Percentiles rank a stretch among this genome's conserved stretches.
These are phyloP conservation scores for Salix koriyanagi DNA, from an alignment of 345 rosid species.

Conservation along the genomic window DNA sequence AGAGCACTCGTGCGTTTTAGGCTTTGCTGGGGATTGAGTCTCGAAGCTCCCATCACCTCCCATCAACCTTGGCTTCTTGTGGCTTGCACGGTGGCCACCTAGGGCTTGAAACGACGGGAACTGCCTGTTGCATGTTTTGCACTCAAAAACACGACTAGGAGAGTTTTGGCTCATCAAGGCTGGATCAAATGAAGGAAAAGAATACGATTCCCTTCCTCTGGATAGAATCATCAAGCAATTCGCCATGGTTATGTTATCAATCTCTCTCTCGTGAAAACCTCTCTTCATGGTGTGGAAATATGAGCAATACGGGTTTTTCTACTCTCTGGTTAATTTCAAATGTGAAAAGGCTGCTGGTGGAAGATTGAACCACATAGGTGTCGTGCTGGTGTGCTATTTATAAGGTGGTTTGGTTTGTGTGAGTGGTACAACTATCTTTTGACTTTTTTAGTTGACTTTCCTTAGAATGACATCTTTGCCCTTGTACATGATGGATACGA, in stretches of 20 bases:
- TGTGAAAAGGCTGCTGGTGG: not conserved
- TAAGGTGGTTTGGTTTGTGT: not conserved
- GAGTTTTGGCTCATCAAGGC: not conserved
- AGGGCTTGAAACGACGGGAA: constrained; percentile 62
- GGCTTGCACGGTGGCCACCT: constrained; percentile 71
- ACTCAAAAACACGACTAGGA: constrained; percentile 50
- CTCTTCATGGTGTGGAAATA: constrained; percentile 41
- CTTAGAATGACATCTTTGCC: constrained; percentile 25
- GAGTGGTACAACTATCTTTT: not conserved
- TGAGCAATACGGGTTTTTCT: not conserved
- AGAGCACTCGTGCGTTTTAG: constrained; percentile 69
- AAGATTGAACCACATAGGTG: not conserved
- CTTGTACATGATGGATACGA: constrained; percentile 15
- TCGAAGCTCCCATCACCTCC: constrained; percentile 10
- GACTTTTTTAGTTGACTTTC: constrained; percentile 38
- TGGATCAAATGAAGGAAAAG: constrained; percentile 3
- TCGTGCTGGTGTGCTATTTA: not conserved
- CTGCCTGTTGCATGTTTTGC: constrained; percentile 62
- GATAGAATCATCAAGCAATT: constrained; percentile 54
- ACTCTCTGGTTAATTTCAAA: not conserved
- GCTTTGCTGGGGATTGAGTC: constrained; percentile 31
- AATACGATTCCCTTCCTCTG: constrained; percentile 12
- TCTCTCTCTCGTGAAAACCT: constrained; percentile 24
- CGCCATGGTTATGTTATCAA: constrained; percentile 46
- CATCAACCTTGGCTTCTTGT: constrained; percentile 49